These are phyloP conservation scores for Lactarius evosmus DNA, from an alignment of 768 basidiomycete genomes.

Conservation along the genomic window DNA sequence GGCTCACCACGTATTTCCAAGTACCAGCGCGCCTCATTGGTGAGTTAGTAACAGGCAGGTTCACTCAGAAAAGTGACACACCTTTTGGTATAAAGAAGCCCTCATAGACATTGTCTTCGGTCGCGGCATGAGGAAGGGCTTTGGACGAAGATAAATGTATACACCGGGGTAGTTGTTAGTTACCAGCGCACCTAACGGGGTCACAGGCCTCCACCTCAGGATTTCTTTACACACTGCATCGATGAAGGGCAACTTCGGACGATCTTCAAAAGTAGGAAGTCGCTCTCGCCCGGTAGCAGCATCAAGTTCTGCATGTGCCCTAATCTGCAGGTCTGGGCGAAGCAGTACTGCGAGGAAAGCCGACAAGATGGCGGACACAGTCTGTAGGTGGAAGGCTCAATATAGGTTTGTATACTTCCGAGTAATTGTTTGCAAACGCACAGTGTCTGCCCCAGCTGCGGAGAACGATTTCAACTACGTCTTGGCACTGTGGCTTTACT, in stretches of 20 bases:
- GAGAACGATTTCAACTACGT: neutral
- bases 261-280: constrained; percentile 33
- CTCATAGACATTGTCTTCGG: constrained; percentile 31
- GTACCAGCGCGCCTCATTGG: neutral
- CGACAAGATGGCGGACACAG: constrained; percentile 28
- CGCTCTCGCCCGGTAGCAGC: constrained; percentile 29
- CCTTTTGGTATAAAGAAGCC: constrained; percentile 33
- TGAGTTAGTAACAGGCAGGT: neutral
- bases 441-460: constrained; percentile 13
- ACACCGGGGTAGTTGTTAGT: too few relatives aligned
- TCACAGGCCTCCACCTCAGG: constrained; percentile 29
- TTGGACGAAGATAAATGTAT: neutral
- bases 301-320: constrained; percentile 35
- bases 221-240: constrained; percentile 30
- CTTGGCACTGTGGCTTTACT: too few relatives aligned
- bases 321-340: constrained; percentile 30
- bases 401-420: neutral
- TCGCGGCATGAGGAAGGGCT: constrained; percentile 28
- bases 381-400: constrained; percentile 12
- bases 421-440: neutral
- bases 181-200: constrained; percentile 26
- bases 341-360: constrained; percentile 32
- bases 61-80: neutral
- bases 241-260: constrained; percentile 30
- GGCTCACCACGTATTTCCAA: constrained; percentile 7